Conservation (phyloP, 1,284 basidiomycete species). For the Cryptococcus jaspeensis region DNA sequence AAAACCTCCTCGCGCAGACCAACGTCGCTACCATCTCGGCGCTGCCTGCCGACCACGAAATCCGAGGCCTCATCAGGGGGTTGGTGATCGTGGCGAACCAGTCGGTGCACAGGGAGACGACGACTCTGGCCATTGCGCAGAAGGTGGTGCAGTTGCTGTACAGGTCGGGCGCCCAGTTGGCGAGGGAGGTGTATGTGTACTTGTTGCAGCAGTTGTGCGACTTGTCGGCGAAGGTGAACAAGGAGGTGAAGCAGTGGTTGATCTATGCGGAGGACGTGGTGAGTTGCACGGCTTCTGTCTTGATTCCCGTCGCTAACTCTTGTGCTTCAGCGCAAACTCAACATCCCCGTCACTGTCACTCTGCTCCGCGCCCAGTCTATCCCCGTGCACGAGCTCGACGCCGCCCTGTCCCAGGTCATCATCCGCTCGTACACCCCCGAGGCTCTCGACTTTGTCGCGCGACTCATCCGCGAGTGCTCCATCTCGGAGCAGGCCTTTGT, state of each 20-base stretch:
- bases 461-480: slow-evolving; percentile 82
- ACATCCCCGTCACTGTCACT: slow-evolving; percentile 88
- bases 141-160: slow-evolving; percentile 61
- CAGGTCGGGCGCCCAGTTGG: slow-evolving; percentile 77
- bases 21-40: slow-evolving; percentile 62
- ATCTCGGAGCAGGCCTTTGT: slow-evolving; percentile 71
- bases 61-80: slow-evolving; percentile 77
- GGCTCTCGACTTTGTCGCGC: slow-evolving; percentile 78
- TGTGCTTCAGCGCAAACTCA: slow-evolving; percentile 77
- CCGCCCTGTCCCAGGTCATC: slow-evolving; percentile 86
- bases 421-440: slow-evolving; percentile 69
- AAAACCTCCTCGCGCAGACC: slow-evolving; percentile 69
- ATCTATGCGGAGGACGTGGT: slow-evolving; percentile 96
- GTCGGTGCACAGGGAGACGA: slow-evolving; percentile 75
- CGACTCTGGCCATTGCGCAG: slow-evolving; percentile 88
- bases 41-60: slow-evolving; percentile 78
- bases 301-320: slow-evolving; percentile 2
- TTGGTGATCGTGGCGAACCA: slow-evolving; percentile 76
- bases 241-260: slow-evolving; percentile 96
- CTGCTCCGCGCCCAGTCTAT: slow-evolving; percentile 82
- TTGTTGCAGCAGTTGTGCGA: slow-evolving; percentile 87
- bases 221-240: slow-evolving; percentile 85
- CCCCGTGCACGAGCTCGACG: slow-evolving; percentile 76
- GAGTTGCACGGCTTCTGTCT: slow-evolving; percentile 34
- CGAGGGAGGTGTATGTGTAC: slow-evolving; percentile 85